phyloP scores from a whole-genome alignment of 306 rosid species.

The Lithocarpus polystachyus region DNA sequence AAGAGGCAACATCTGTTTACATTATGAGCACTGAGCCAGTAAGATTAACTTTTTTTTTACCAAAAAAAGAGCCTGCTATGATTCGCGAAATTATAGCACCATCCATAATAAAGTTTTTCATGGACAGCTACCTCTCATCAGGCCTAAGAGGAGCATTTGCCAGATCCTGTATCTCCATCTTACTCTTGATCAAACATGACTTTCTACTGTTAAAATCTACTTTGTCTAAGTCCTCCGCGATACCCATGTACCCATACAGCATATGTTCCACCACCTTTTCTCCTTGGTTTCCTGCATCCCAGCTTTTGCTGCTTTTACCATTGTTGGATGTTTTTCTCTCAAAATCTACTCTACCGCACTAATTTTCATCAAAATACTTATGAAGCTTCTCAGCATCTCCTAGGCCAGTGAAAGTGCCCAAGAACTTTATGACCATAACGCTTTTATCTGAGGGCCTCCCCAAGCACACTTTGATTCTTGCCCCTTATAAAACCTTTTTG shows the following conservation, averaged over 20 bases:
- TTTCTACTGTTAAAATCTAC: conserved; percentile 64
- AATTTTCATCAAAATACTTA: conserved; percentile 25
- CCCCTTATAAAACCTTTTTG: conserved; percentile 83
- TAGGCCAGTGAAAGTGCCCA: conserved; percentile 49
- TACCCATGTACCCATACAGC: conserved; percentile 75
- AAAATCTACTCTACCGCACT: conserved; percentile 41
- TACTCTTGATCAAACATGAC: conserved; percentile 66
- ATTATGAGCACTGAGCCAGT: background rate
- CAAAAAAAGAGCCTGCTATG: background rate
- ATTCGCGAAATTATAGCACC: background rate
- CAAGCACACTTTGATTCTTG: conserved; percentile 58
- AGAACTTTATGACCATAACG: conserved; percentile 46
- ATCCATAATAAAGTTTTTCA: background rate
- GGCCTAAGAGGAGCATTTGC: conserved; percentile 77
- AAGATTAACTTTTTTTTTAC: background rate
- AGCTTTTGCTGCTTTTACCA: conserved; percentile 1
- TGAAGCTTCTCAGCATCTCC: conserved; percentile 49
- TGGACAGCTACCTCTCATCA: conserved; percentile 30
- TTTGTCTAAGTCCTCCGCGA: conserved; percentile 74
- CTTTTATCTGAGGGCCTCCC: conserved; percentile 51
- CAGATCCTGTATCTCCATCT: conserved; percentile 76
- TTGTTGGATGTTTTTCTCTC: conserved; percentile 18
- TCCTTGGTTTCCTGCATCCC: conserved; percentile 21
- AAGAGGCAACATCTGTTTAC: background rate
- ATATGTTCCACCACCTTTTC: conserved; percentile 45